Percentiles rank a stretch among this genome's conserved stretches.
These are phyloP conservation scores for Eustoma russellianum DNA, from an alignment of 257 asterid species.

Conservation along the genomic window DNA sequence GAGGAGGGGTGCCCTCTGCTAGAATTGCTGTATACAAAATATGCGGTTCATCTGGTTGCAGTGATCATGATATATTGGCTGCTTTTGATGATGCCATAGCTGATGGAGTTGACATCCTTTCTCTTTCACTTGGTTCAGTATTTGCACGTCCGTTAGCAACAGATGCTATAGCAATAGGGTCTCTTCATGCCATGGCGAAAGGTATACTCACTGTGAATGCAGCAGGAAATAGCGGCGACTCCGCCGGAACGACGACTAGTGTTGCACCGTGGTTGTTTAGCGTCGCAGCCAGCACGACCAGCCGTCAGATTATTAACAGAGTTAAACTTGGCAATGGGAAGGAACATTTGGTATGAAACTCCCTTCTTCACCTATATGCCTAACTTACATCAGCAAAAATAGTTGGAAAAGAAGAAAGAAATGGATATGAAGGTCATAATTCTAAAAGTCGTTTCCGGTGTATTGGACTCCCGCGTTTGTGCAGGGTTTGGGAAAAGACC, in stretches of 20 bases:
- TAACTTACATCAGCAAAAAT: no score
- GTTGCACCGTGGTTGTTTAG: slow-evolving; percentile 82
- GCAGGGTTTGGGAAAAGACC: no score
- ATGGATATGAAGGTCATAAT: no score
- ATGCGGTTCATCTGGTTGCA: slow-evolving; percentile 38
- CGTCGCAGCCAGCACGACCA: slow-evolving; percentile 59
- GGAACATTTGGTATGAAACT: no score
- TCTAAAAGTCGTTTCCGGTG: no score
- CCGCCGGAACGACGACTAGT: slow-evolving; percentile 42
- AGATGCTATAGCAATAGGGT: slow-evolving; percentile 73
- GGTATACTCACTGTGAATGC: slow-evolving; percentile 61
- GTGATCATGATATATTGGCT: slow-evolving; percentile 39
- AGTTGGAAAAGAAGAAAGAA: no score
- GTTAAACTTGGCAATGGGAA: no score
- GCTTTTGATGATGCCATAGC: slow-evolving; percentile 66
- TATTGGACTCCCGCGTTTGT: no score
- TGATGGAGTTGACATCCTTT: slow-evolving; percentile 72
- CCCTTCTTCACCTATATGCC: no score
- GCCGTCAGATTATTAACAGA: slow-evolving; percentile 15
- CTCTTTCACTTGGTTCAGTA: slow-evolving; percentile 54
- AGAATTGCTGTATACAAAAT: slow-evolving; percentile 69
- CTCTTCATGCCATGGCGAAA: slow-evolving; percentile 57
- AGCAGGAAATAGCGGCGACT: slow-evolving; percentile 67
- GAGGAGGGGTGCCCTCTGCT: slow-evolving; percentile 59
- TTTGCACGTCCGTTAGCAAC: slow-evolving; percentile 36